Conservation (phyloP, 768 basidiomycete species). For the Rhizopogon roseolus region DNA sequence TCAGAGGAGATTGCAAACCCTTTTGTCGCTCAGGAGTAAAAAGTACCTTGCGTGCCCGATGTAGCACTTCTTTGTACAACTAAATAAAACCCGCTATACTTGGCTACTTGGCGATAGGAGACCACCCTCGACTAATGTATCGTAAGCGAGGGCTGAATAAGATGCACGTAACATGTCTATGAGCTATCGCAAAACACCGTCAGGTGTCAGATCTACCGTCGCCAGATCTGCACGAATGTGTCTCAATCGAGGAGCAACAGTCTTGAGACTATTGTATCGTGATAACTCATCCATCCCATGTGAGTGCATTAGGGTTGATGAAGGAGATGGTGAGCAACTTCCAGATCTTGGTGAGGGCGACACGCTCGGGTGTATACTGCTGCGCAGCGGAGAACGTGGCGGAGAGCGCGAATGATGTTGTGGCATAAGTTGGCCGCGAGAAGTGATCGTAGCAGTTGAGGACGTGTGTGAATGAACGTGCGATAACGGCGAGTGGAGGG, state of each 20-base stretch:
- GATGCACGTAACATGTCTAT: not conserved
- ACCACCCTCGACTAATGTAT: conserved; percentile 9
- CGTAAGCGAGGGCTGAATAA: not conserved
- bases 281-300: conserved; percentile 9
- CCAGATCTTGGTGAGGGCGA: conserved; percentile 57
- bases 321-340: conserved; percentile 52
- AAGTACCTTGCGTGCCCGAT: not conserved
- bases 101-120: conserved; percentile 11
- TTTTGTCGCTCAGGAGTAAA: conserved; percentile 66
- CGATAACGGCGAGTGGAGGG: conserved; percentile 18
- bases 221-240: conserved; percentile 8
- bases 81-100: not conserved
- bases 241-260: conserved; percentile 12
- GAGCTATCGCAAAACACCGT: not conserved
- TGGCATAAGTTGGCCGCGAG: conserved; percentile 16
- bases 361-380: conserved; percentile 10
- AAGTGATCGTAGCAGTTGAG: conserved; percentile 45
- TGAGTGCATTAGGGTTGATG: conserved; percentile 16
- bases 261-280: conserved; percentile 14
- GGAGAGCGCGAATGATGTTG: conserved; percentile 18
- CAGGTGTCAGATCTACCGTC: conserved; percentile 12
- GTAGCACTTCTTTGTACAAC: conserved; percentile 1
- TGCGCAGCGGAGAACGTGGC: conserved; percentile 26
- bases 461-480: conserved; percentile 45
- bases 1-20: conserved; percentile 93